Evolutionary conservation across 345 rosid species (phyloP), one percentile per base, ranked within the genome.

Genomic region (Populus alba): DNA sequence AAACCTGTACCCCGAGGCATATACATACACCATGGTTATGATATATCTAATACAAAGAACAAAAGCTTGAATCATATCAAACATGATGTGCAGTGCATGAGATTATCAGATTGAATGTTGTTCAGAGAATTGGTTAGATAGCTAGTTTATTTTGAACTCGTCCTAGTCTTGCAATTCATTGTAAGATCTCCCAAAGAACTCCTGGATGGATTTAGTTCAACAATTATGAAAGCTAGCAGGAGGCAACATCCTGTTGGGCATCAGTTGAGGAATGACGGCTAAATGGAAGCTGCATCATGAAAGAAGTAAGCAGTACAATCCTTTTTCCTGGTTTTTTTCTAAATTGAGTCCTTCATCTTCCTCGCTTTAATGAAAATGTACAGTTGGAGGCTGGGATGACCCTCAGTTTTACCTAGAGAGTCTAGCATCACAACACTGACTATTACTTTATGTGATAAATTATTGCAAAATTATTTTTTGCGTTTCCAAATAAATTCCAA

Each of bases 1-100:
- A 92, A 76, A 92, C 90, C 97, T 93, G 86, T 80, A 86, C 45
- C 80, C 45, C 78, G 17, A 67, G 53, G 69, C 71, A 77, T 16
- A 16, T n/a, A 67, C n/a, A 29, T 23, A 20, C 65, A 10, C 31
- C 17, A 18, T 9, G 3, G 53, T 61, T 20, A 22, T 13, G 47
- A 31, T 6, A n/a, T 9, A 13, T 31, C 45, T 77, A 27, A 29
- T 63, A 68, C 10, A 37, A 18, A 43, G 29, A 77, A 53, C 27
- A 53, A 51, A 38, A n/a, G 45, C 23, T 66, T 7, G 29, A 13
- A 31, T 66, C 71, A 18, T 27, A 6, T 29, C 45, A 22, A 71
- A 63, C 22, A 15, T 27, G 38, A 23, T 53, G 18, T 45, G 43
- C 55, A 53, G 49, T 33, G 12, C 71, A 67, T 6, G 17, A 51